phyloP scores from a whole-genome alignment of 1,139 yeast genomes.

The Pichia sp. region DNA sequence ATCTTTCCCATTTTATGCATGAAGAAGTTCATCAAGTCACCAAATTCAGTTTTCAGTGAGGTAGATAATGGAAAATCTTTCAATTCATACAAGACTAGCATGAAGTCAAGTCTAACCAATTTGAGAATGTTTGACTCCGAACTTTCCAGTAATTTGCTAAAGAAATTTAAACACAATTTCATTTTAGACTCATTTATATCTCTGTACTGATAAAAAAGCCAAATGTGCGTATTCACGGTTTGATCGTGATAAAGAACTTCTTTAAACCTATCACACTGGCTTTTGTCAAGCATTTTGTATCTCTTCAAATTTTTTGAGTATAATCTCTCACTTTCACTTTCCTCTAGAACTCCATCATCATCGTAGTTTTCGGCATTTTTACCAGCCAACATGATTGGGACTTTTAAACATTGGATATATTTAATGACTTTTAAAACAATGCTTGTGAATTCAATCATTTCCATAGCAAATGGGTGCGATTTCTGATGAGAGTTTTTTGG shows the following conservation, averaged over 20 bases:
- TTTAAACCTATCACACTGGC: constrained; percentile 30
- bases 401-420: constrained; percentile 58
- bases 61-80: constrained; percentile 28
- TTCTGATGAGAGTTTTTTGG: constrained; percentile 66
- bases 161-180: constrained; percentile 61
- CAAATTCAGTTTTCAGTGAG: constrained; percentile 49
- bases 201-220: constrained; percentile 45
- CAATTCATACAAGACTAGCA: constrained; percentile 50
- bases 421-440: constrained; percentile 67
- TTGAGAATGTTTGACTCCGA: constrained; percentile 57
- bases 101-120: constrained; percentile 71
- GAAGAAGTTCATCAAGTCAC: constrained; percentile 62
- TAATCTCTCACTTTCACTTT: constrained; percentile 15
- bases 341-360: constrained; percentile 9
- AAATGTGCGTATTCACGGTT: constrained; percentile 31
- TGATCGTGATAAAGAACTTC: constrained; percentile 26
- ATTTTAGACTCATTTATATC: constrained; percentile 63
- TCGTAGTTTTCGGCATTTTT: constrained; percentile 23
- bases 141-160: constrained; percentile 67
- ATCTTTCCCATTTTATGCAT: constrained; percentile 58
- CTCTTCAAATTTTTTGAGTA: constrained; percentile 14
- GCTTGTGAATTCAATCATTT: constrained; percentile 64
- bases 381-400: constrained; percentile 51
- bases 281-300: constrained; percentile 31
- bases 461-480: constrained; percentile 59